phyloP scores from a whole-genome alignment of 176 grass and related monocot species.

The Aegilops umbellulata region DNA sequence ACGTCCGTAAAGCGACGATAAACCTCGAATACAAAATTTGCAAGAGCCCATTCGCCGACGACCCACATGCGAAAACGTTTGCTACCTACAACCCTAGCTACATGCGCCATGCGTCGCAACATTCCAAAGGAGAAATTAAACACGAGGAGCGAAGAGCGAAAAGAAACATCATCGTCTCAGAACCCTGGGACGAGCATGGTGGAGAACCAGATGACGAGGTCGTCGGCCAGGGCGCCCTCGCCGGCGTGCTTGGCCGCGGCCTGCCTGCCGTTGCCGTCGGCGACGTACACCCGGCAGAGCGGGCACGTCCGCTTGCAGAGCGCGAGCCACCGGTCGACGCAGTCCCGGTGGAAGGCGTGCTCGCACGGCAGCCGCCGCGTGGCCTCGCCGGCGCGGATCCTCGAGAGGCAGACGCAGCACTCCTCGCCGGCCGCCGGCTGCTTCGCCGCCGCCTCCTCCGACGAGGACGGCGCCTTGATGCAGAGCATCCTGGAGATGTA shows the following conservation, averaged over 20 bases:
- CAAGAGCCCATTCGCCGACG: background rate
- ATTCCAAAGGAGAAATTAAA: background rate
- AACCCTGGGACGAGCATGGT: slow-evolving; percentile 73
- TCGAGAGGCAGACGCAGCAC: slow-evolving; percentile 67
- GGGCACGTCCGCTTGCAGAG: slow-evolving; percentile 67
- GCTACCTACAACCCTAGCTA: background rate
- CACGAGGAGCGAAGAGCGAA: background rate
- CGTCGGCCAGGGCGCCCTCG: slow-evolving; percentile 38
- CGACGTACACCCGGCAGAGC: slow-evolving; percentile 58
- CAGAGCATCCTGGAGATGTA: slow-evolving; percentile 49
- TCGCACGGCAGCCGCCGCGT: slow-evolving; percentile 50
- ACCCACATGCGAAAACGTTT: background rate
- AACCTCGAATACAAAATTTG: background rate
- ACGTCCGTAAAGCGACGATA: background rate
- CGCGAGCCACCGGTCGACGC: slow-evolving; percentile 58
- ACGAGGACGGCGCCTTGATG: slow-evolving; percentile 33
- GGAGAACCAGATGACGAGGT: slow-evolving; percentile 77
- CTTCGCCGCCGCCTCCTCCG: slow-evolving; percentile 5
- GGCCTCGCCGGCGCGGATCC: slow-evolving; percentile 34
- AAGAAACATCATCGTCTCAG: slow-evolving; percentile 17
- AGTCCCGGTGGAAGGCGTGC: slow-evolving; percentile 73
- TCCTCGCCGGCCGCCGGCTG: background rate
- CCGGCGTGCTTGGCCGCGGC: slow-evolving; percentile 9
- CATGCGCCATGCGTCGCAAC: background rate
- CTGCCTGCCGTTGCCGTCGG: slow-evolving; percentile 5